Evolutionary conservation across 2,329 filamentous ascomycete species (phyloP).

Genomic region (Akanthomyces muscarius): DNA sequence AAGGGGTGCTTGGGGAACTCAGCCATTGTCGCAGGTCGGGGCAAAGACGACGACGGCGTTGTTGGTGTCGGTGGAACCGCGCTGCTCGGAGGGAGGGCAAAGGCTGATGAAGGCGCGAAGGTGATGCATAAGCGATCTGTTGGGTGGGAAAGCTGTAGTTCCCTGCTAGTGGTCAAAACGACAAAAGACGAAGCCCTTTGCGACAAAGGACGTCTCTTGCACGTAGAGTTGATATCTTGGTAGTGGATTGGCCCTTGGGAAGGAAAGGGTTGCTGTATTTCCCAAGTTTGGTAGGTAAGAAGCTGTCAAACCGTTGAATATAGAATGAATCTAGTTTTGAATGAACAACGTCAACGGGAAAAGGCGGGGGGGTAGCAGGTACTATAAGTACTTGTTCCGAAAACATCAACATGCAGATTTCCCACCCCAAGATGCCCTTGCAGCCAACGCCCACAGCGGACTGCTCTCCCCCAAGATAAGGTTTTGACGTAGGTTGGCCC

Average conservation of each 20-base stretch:
- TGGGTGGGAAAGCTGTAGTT: not conserved
- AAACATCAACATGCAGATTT: not conserved
- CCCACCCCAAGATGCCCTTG: not conserved
- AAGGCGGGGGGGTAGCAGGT: not conserved
- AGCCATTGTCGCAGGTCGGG: constrained; percentile 29
- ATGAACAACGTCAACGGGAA: not conserved
- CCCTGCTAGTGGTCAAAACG: not conserved
- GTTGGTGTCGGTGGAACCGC: constrained; percentile 11
- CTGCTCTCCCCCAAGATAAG: constrained; percentile 1
- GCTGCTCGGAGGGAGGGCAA: constrained; percentile 21
- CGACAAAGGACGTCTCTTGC: not conserved
- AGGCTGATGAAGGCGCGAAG: constrained; percentile 15
- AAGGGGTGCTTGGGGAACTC: constrained; percentile 55
- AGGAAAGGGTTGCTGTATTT: too few species aligned
- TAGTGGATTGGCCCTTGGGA: too few species aligned
- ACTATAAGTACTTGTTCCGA: constrained; percentile 11
- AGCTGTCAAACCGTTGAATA: not conserved
- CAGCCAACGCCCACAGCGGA: not conserved
- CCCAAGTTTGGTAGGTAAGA: not conserved
- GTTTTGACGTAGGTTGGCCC: not conserved
- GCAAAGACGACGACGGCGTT: constrained; percentile 7
- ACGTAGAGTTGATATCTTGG: not conserved
- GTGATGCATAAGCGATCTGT: constrained; percentile 23
- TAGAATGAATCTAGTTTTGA: constrained; percentile 5
- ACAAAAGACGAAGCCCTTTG: constrained; percentile 1